These are phyloP conservation scores for Pseudozyma sp. DNA, from an alignment of 1,284 basidiomycete genomes.

Conservation along the genomic window DNA sequence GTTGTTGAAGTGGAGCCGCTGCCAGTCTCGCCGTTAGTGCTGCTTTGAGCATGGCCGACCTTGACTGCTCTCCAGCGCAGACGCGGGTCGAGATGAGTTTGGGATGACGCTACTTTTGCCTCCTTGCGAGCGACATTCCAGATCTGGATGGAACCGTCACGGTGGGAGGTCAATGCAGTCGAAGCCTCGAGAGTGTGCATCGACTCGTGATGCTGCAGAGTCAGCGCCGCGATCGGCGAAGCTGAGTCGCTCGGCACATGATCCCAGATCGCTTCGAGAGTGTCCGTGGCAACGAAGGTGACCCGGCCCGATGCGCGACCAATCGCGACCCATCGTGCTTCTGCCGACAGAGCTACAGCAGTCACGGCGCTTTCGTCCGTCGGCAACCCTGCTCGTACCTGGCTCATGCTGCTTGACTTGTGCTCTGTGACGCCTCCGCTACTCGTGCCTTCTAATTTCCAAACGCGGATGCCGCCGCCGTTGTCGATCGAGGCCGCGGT, in stretches of 20 bases:
- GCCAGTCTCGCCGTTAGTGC: not conserved
- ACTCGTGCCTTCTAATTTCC: not conserved
- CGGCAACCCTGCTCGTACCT: conserved; percentile 4
- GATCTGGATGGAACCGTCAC: conserved; percentile 41
- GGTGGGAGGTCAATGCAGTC: conserved; percentile 36
- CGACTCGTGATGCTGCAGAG: conserved; percentile 34
- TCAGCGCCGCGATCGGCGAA: conserved; percentile 23
- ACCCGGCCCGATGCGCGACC: conserved; percentile 78
- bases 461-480: conserved; percentile 70
- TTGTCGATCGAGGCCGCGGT: conserved; percentile 82
- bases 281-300: conserved; percentile 70
- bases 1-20: not conserved
- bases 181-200: conserved; percentile 33
- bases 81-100: conserved; percentile 32
- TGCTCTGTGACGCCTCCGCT: conserved; percentile 4
- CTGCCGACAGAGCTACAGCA: conserved; percentile 41
- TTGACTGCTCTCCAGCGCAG: conserved; percentile 24
- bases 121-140: conserved; percentile 31
- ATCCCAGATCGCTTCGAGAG: conserved; percentile 32
- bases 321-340: conserved; percentile 73
- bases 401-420: conserved; percentile 15
- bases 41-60: conserved; percentile 5
- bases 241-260: conserved; percentile 1
- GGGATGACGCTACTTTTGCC: conserved; percentile 11
- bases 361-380: conserved; percentile 29